Conservation (phyloP, 495 filamentous ascomycete species). For the Lasiosphaeris hirsuta region DNA sequence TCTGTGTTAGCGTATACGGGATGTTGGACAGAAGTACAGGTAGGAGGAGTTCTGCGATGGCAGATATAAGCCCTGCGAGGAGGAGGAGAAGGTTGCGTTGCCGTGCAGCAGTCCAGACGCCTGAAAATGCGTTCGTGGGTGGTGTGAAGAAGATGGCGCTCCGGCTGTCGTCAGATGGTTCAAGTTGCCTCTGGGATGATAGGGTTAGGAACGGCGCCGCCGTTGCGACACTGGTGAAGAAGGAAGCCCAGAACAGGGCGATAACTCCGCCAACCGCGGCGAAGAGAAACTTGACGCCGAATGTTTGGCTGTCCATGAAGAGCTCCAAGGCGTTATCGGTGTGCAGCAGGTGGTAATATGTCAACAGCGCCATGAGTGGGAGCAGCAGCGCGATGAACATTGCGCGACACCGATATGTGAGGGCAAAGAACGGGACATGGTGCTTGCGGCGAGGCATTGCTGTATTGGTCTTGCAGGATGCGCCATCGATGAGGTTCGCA, state of each 20-base stretch:
- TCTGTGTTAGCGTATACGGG: conserved; percentile 27
- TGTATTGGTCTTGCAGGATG: background rate
- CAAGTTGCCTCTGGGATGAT: background rate
- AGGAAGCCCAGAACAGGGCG: conserved; percentile 32
- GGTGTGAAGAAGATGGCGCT: background rate
- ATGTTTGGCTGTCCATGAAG: conserved; percentile 27
- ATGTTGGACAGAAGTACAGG: conserved; percentile 29
- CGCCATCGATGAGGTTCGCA: background rate
- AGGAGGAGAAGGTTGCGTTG: conserved; percentile 27
- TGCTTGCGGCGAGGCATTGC: background rate
- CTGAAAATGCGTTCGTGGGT: conserved; percentile 29
- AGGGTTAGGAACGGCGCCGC: background rate
- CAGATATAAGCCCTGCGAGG: conserved; percentile 20
- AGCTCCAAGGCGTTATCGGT: conserved; percentile 21
- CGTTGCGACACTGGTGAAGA: conserved; percentile 27
- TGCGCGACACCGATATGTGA: conserved; percentile 25
- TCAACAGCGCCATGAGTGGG: conserved; percentile 19
- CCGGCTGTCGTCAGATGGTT: background rate
- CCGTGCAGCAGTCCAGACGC: conserved; percentile 18
- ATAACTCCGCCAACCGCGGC: conserved; percentile 26
- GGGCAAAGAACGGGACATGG: conserved; percentile 27
- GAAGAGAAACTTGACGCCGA: conserved; percentile 35
- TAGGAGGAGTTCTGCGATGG: conserved; percentile 31
- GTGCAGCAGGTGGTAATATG: conserved; percentile 26
- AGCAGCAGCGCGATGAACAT: conserved; percentile 23